Evolutionary conservation across 2,329 filamentous ascomycete species (phyloP), one percentile per base, ranked within the genome.

Genomic region (Bimuria novae-zelandiae): DNA sequence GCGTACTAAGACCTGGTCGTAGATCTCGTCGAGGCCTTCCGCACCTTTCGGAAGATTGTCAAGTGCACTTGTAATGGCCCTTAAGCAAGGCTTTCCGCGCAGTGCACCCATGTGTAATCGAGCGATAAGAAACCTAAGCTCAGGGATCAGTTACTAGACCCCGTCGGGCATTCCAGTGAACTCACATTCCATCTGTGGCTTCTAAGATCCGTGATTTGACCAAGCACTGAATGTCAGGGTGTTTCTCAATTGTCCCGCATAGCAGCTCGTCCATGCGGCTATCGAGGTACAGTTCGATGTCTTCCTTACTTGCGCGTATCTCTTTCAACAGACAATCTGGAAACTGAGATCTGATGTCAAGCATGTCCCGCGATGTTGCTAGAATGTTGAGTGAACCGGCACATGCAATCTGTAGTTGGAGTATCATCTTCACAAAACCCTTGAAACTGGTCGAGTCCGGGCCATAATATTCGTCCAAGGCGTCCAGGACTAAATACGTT

Each of bases 401-500:
- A 27, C 25, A 27, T 27, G 5, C 10, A 7, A 7, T 12, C 23
- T 19, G 22, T 11, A 30, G 30, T 4, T 12, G 14, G 11, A 36
- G 29, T 14, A 47, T 23, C 14, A 25, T 25, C 8, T 27, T 29
- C 19, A 29, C 21, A 22, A 37, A 37, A 16, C 6, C 8, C 25
- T 42, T 42, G 39, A 42, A 22, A 2, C 10, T 29, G 3, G 8
- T 21, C 4, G 39, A 17, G 22, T 42, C 21, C 8, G 39, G 21
- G 5, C 22, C 8, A n/a, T 16, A 42, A n/a, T 62, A 65, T 46
- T 71, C 69, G 48, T 73, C 67, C 19, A 73, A 51, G n/a, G 63
- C 70, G 53, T 72, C 48, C 1, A 73, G 12, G 3, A 61, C 50
- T 35, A 72, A 56, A 44, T 49, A 52, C 36, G 42, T 50, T 32